phyloP scores from a whole-genome alignment of 768 basidiomycete species.

The Pleurotus salmoneostramineus region DNA sequence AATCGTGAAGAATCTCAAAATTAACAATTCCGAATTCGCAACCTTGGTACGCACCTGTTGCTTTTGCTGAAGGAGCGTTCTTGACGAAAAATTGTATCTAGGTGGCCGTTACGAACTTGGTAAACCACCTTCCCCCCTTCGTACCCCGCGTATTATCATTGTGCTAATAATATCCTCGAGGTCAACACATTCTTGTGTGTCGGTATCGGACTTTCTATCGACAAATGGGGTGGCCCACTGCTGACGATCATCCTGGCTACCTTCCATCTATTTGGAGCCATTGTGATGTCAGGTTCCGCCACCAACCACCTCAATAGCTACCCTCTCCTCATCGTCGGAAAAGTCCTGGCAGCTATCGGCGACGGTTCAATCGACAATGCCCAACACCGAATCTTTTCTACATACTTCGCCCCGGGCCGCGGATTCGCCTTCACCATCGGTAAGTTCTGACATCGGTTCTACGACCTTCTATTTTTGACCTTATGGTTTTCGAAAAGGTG shows the following conservation, averaged over 20 bases:
- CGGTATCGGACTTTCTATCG: slow-evolving; percentile 33
- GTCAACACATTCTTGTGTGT: slow-evolving; percentile 40
- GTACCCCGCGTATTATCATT: neutral
- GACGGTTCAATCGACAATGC: slow-evolving; percentile 38
- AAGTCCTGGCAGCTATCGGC: slow-evolving; percentile 34
- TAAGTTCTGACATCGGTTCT: slow-evolving; percentile 8
- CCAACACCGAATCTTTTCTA: slow-evolving; percentile 39
- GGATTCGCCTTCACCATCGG: slow-evolving; percentile 35
- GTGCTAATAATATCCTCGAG: slow-evolving; percentile 12
- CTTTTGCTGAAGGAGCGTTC: neutral
- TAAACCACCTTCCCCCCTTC: slow-evolving; percentile 10
- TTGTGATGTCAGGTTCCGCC: slow-evolving; percentile 32
- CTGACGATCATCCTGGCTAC: slow-evolving; percentile 31
- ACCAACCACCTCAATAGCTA: slow-evolving; percentile 36
- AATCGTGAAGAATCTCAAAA: slow-evolving; percentile 34
- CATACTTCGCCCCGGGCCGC: slow-evolving; percentile 38
- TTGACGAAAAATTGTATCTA: slow-evolving; percentile 6
- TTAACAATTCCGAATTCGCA: slow-evolving; percentile 41
- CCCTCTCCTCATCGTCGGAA: slow-evolving; percentile 32
- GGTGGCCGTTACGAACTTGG: slow-evolving; percentile 33
- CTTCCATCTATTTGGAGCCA: slow-evolving; percentile 31
- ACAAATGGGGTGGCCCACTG: slow-evolving; percentile 34
- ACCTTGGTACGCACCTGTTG: slow-evolving; percentile 25
- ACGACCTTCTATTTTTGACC: neutral
- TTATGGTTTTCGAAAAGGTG: slow-evolving; percentile 14